Evolutionary conservation across 495 filamentous ascomycete genomes (phyloP).

Genomic region (Talaromyces stipitatus): DNA sequence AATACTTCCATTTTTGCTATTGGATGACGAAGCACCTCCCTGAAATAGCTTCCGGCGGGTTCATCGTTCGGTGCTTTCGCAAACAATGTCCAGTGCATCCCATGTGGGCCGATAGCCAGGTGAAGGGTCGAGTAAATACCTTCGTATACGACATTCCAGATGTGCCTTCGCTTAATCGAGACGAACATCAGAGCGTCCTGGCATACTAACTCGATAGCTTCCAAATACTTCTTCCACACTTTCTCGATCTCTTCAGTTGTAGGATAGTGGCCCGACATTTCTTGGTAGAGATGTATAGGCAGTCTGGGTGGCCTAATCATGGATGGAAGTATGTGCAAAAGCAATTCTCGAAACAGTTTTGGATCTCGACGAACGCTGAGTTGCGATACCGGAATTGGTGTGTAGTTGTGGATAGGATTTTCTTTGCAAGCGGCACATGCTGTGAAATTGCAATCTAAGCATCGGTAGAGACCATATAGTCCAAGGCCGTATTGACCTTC

Average conservation of each 20-base stretch:
- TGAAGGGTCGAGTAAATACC: conserved; percentile 39
- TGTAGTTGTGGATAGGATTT: conserved; percentile 49
- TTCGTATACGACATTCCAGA: conserved; percentile 48
- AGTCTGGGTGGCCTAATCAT: not conserved
- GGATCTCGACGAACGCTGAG: not conserved
- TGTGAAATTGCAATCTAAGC: conserved; percentile 47
- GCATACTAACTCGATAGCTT: conserved; percentile 24
- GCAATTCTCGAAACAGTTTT: not conserved
- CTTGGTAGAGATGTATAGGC: not conserved
- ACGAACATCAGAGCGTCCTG: conserved; percentile 36
- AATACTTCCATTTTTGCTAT: conserved; percentile 44
- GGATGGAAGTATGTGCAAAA: not conserved
- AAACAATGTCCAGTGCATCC: conserved; percentile 49
- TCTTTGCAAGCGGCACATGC: conserved; percentile 48
- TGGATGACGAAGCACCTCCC: conserved; percentile 44
- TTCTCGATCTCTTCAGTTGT: not conserved
- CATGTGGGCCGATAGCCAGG: conserved; percentile 32
- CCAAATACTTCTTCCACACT: conserved; percentile 30
- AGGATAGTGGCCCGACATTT: not conserved
- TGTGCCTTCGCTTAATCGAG: conserved; percentile 36
- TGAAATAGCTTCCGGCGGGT: conserved; percentile 29
- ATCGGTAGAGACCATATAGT: conserved; percentile 33
- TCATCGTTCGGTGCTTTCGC: conserved; percentile 32
- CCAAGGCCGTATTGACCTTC: conserved; percentile 41
- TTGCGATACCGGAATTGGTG: conserved; percentile 5